Evolutionary conservation across 495 filamentous ascomycete species (phyloP).

Genomic region (Clavariopsis aquatica): DNA sequence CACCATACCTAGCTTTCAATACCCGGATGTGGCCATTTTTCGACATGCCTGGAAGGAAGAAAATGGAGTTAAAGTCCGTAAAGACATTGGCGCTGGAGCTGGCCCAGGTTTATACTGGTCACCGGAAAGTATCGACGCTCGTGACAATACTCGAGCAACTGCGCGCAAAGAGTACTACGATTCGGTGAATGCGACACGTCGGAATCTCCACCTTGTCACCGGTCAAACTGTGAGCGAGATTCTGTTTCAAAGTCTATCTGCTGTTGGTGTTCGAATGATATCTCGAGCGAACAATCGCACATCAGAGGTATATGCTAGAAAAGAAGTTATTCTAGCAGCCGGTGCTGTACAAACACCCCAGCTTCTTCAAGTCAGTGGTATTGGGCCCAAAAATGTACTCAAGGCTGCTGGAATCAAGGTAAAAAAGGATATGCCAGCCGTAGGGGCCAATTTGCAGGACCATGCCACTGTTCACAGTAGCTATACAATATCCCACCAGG

Average conservation of each 20-base stretch:
- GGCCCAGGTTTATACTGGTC: constrained; percentile 12
- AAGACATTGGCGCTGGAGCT: background rate
- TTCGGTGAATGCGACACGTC: background rate
- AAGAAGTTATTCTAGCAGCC: constrained; percentile 51
- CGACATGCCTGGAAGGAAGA: background rate
- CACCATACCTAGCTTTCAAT: background rate
- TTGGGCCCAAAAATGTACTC: constrained; percentile 22
- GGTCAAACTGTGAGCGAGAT: background rate
- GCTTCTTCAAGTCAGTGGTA: constrained; percentile 17
- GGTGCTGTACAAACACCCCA: constrained; percentile 23
- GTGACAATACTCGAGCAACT: background rate
- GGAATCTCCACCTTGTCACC: background rate
- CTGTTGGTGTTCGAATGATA: background rate
- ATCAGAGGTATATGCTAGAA: constrained; percentile 44
- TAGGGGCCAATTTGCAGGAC: constrained; percentile 29
- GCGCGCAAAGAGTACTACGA: background rate
- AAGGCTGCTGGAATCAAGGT: constrained; percentile 13
- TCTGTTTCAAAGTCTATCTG: background rate
- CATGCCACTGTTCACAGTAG: background rate
- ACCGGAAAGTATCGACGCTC: background rate
- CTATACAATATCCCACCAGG: background rate
- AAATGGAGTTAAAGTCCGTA: no score
- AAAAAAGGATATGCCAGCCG: constrained; percentile 8
- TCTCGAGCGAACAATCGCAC: background rate
- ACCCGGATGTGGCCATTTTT: background rate